Percentiles rank a stretch among this genome's conserved stretches.
phyloP scores from a whole-genome alignment of 2,329 filamentous ascomycete species.

The Ophiobolus disseminans region DNA sequence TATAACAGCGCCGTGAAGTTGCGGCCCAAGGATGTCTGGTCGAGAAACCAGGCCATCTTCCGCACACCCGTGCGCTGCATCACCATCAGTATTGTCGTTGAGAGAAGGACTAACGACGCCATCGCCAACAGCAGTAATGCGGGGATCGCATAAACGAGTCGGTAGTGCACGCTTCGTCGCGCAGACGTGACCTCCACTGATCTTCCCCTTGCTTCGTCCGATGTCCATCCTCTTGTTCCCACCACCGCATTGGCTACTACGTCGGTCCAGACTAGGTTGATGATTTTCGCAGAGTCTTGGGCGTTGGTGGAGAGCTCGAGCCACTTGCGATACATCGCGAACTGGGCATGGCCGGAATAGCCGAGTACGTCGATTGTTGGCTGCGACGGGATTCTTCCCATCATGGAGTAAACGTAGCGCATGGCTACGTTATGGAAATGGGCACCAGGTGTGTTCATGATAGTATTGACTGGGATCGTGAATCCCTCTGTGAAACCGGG shows the following conservation, averaged over 20 bases:
- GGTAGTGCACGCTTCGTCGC: slow-evolving; percentile 37
- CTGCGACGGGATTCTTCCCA: no score
- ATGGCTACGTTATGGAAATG: slow-evolving; percentile 42
- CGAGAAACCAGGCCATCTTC: background rate
- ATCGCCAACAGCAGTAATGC: slow-evolving; percentile 25
- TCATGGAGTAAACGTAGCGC: no score
- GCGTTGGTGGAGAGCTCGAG: slow-evolving; percentile 43
- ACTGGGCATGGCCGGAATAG: slow-evolving; percentile 47
- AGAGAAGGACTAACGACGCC: slow-evolving; percentile 13
- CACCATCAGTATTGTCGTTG: background rate
- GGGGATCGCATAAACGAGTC: slow-evolving; percentile 44
- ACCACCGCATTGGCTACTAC: slow-evolving; percentile 53
- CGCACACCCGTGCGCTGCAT: background rate
- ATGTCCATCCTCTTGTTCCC: slow-evolving; percentile 41
- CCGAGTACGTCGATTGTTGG: slow-evolving; percentile 26
- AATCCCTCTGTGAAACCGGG: no score
- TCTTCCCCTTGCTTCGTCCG: background rate
- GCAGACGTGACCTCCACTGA: background rate
- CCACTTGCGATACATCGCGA: slow-evolving; percentile 54
- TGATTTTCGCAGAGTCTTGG: slow-evolving; percentile 41
- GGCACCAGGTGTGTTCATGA: slow-evolving; percentile 45
- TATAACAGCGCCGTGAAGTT: background rate
- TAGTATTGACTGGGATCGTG: no score
- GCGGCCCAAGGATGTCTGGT: background rate
- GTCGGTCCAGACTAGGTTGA: slow-evolving; percentile 57